These are phyloP conservation scores for Cicer chorassanicum DNA, from an alignment of 306 rosid genomes.

Conservation along the genomic window DNA sequence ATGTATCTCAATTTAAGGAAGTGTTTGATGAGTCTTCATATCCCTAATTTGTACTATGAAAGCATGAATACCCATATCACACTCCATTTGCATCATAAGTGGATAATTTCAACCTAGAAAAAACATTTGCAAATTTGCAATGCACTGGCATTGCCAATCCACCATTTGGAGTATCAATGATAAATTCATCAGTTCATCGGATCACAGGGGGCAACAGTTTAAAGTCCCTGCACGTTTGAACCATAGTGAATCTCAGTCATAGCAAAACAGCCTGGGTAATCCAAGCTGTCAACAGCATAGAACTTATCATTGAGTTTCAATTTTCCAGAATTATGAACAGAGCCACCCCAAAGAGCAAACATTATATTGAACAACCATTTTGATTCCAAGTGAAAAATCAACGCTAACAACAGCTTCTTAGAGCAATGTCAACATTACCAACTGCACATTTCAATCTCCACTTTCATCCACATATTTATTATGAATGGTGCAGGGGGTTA, in stretches of 20 bases:
- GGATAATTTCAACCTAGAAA: constrained; percentile 79
- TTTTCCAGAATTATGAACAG: constrained; percentile 85
- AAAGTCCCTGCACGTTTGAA: constrained; percentile 94
- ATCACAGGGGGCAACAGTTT: constrained; percentile 85
- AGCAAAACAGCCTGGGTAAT: constrained; percentile 90
- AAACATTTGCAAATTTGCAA: constrained; percentile 91
- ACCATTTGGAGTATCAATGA: constrained; percentile 92
- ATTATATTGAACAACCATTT: constrained; percentile 89
- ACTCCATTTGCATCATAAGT: constrained; percentile 63
- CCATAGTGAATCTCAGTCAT: constrained; percentile 98
- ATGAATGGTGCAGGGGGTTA: constrained; percentile 37
- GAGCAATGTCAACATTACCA: constrained; percentile 63
- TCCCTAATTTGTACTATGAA: constrained; percentile 94
- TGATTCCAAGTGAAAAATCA: constrained; percentile 88
- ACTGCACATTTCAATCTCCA: constrained; percentile 55
- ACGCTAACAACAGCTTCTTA: constrained; percentile 78
- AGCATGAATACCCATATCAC: constrained; percentile 97
- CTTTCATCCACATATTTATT: background rate
- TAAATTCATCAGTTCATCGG: constrained; percentile 75
- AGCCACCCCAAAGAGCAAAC: constrained; percentile 87
- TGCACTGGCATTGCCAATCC: constrained; percentile 99
- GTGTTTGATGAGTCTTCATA: constrained; percentile 81
- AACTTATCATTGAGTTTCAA: constrained; percentile 85
- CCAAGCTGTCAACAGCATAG: constrained; percentile 83
- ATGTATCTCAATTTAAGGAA: constrained; percentile 88